These are phyloP conservation scores for Amanita pseudoporphyria DNA, from an alignment of 768 basidiomycete genomes.

Conservation along the genomic window DNA sequence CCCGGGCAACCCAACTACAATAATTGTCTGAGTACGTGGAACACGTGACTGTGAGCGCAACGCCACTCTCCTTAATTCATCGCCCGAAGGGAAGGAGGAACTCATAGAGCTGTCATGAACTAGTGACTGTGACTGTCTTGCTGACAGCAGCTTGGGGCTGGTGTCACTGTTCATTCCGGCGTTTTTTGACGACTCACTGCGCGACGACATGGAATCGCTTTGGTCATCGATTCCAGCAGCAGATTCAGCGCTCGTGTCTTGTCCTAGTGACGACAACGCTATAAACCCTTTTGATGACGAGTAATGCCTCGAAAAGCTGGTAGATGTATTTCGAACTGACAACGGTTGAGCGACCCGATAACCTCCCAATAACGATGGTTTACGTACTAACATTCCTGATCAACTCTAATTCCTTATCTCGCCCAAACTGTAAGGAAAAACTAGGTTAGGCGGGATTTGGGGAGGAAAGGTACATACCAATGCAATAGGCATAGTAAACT, in stretches of 20 bases:
- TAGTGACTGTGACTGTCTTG: conserved; percentile 16
- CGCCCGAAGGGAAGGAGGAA: conserved; percentile 26
- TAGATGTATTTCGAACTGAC: conserved; percentile 39
- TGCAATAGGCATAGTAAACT: conserved; percentile 60
- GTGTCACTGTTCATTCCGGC: conserved; percentile 13
- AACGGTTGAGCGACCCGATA: background rate
- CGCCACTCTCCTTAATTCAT: conserved; percentile 34
- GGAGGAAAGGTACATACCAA: conserved; percentile 30
- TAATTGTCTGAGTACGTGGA: conserved; percentile 46
- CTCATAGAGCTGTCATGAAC: conserved; percentile 20
- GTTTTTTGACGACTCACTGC: conserved; percentile 27
- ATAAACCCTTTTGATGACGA: conserved; percentile 33
- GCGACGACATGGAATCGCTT: conserved; percentile 34
- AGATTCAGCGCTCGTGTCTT: conserved; percentile 20
- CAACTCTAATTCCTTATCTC: conserved; percentile 60
- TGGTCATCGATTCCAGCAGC: conserved; percentile 25
- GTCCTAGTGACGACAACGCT: conserved; percentile 24
- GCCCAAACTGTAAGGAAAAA: conserved; percentile 41
- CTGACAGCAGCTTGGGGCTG: conserved; percentile 14
- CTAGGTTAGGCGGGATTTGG: background rate
- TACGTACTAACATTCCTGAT: conserved; percentile 58
- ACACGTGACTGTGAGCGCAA: conserved; percentile 31
- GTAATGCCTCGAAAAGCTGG: conserved; percentile 50
- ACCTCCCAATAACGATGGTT: background rate
- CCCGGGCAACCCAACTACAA: conserved; percentile 60